Conservation (phyloP, 1,139 yeast genomes). For the Suhomyces yuchorum region DNA sequence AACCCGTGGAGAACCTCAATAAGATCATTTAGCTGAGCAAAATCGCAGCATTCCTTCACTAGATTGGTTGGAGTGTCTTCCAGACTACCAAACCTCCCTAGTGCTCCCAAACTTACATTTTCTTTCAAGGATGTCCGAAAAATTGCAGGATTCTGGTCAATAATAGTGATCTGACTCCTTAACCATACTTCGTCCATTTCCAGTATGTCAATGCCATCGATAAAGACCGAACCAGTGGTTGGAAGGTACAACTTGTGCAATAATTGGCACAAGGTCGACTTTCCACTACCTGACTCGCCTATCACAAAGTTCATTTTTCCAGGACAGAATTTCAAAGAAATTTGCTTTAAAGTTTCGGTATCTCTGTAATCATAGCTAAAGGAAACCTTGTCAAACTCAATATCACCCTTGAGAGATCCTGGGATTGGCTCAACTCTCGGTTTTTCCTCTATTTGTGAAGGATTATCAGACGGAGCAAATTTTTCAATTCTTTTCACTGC, state of each 20-base stretch:
- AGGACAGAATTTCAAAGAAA: slow-evolving; percentile 48
- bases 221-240: slow-evolving; percentile 48
- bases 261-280: slow-evolving; percentile 74
- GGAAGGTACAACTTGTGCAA: slow-evolving; percentile 59
- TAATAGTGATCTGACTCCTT: slow-evolving; percentile 62
- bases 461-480: not conserved
- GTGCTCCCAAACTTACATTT: slow-evolving; percentile 57
- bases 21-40: slow-evolving; percentile 54
- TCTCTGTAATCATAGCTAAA: slow-evolving; percentile 67
- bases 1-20: slow-evolving; percentile 54
- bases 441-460: no score
- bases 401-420: slow-evolving; percentile 34
- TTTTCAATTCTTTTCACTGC: slow-evolving; percentile 39
- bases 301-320: slow-evolving; percentile 61
- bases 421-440: not conserved
- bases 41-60: slow-evolving; percentile 50
- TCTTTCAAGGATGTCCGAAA: slow-evolving; percentile 65
- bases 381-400: slow-evolving; percentile 52
- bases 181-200: slow-evolving; percentile 55
- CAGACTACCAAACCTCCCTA: slow-evolving; percentile 24
- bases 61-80: slow-evolving; percentile 26
- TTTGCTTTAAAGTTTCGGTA: slow-evolving; percentile 45
- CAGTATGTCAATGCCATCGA: slow-evolving; percentile 56
- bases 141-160: slow-evolving; percentile 69
- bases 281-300: slow-evolving; percentile 92